Conservation (phyloP, 176 grass and related monocot genomes). For the Canna indica region DNA sequence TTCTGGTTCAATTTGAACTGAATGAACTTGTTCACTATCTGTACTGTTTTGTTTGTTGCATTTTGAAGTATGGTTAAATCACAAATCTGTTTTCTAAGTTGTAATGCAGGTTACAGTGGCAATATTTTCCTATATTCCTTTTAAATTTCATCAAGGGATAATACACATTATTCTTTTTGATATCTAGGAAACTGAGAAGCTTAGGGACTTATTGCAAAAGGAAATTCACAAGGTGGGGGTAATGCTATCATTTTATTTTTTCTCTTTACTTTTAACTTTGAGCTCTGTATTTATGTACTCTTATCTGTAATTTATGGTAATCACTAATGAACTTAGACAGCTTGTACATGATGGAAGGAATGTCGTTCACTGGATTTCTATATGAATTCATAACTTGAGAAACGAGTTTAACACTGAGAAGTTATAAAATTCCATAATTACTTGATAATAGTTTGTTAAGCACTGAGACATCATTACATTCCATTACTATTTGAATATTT, state of each 20-base stretch:
- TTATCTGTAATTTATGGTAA: not conserved
- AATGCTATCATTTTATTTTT: not conserved
- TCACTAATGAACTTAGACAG: not conserved
- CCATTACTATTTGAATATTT: too few species aligned
- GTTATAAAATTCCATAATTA: too few species aligned
- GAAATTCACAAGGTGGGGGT: slow-evolving; percentile 52
- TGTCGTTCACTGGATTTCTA: not conserved
- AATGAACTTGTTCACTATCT: not conserved
- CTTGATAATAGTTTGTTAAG: too few species aligned
- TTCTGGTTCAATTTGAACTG: too few species aligned
- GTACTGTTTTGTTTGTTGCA: not conserved
- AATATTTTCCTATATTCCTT: too few species aligned
- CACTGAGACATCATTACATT: too few species aligned
- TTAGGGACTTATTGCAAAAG: slow-evolving; percentile 38
- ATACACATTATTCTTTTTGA: not conserved
- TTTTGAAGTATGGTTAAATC: not conserved
- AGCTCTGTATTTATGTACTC: not conserved
- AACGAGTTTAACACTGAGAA: too few species aligned
- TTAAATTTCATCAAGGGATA: too few species aligned
- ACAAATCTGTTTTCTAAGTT: not conserved
- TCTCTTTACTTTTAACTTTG: not conserved
- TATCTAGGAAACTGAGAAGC: slow-evolving; percentile 40
- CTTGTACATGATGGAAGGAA: not conserved
- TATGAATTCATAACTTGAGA: too few species aligned
- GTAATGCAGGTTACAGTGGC: not conserved